phyloP scores from a whole-genome alignment of 2,329 filamentous ascomycete species.

The Pseudocercospora eumusae region DNA sequence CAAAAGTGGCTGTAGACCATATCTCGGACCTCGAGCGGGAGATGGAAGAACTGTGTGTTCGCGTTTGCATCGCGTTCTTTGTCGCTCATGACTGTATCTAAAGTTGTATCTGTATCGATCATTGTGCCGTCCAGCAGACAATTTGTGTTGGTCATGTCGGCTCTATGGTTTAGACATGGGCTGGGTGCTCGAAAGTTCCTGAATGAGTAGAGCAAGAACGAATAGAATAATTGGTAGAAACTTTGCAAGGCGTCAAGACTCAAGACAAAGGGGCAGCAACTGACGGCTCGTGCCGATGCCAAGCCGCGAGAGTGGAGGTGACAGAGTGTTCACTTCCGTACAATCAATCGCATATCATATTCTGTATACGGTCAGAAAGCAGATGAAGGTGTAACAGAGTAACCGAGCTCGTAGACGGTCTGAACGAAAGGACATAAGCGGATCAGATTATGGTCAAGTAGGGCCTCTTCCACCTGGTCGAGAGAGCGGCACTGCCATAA shows the following conservation, averaged over 20 bases:
- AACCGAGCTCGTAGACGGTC: neutral
- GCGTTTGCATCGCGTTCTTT: neutral
- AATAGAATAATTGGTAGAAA: neutral
- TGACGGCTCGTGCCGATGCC: neutral
- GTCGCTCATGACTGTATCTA: neutral
- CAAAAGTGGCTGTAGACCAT: conserved; percentile 26
- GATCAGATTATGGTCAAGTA: conserved; percentile 7
- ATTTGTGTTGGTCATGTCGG: too few species aligned
- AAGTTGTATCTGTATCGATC: neutral
- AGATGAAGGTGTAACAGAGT: neutral
- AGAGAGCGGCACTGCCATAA: neutral
- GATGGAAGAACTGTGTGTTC: conserved; percentile 21
- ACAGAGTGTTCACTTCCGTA: too few species aligned
- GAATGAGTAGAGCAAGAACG: neutral
- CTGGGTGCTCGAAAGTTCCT: too few species aligned
- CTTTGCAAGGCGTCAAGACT: neutral
- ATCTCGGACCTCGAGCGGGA: conserved; percentile 29
- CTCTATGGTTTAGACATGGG: neutral
- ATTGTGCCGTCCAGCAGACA: too few species aligned
- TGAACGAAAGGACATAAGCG: neutral
- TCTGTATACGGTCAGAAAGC: neutral
- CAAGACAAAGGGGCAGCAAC: neutral
- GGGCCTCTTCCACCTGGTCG: neutral
- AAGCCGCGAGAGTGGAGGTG: neutral
- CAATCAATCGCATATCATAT: too few species aligned